Evolutionary conservation across 495 filamentous ascomycete genomes (phyloP), one percentile per base, ranked within the genome.

Genomic region (Chaetomidium leptoderma): DNA sequence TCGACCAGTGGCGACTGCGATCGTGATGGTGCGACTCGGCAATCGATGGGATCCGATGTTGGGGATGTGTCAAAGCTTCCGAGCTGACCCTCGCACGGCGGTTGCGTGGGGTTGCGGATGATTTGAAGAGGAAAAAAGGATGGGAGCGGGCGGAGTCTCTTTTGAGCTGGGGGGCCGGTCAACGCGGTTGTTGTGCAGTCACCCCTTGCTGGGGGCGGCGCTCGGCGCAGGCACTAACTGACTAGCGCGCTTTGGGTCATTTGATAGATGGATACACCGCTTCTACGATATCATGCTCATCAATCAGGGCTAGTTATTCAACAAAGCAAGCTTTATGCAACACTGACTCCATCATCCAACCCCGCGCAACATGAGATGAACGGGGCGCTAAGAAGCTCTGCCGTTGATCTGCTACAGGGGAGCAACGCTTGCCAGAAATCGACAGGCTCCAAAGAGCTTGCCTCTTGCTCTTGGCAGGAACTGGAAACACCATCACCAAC

Each of bases 81-180:
- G 59, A 64, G 40, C 39, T 62, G 42, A 62, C 58, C 63, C 61
- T 64, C 61, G 56, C 59, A 39, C 61, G 26, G 45, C 54, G 57
- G 53, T 14, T 63, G 64, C 69, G 69, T 66, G 69, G 65, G 65
- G 69, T 65, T 67, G 61, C 56, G 65, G 59, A 60, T 64, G 66
- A 59, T 56, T 65, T 54, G 40, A 58, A 55, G 43, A 61, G 55
- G 55, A 43, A 63, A 60, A 64, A 60, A 52, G 50, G 55, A 47
- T 35, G 56, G 44, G 66, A 48, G 46, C 58, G 47, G 60, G 63
- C 64, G 53, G 63, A 58, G 47, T 21, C 54, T 58, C 52, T 66
- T 70, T 68, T 64, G 57, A 62, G 49, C 40, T 50, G 47, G 47
- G 47, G 48, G 60, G 17, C 46, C 44, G 33, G 44, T 24, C 54